Percentiles rank a stretch among this genome's conserved stretches.
Evolutionary conservation across 2,329 filamentous ascomycete species (phyloP).

Genomic region (Simplicillium aogashimaense): DNA sequence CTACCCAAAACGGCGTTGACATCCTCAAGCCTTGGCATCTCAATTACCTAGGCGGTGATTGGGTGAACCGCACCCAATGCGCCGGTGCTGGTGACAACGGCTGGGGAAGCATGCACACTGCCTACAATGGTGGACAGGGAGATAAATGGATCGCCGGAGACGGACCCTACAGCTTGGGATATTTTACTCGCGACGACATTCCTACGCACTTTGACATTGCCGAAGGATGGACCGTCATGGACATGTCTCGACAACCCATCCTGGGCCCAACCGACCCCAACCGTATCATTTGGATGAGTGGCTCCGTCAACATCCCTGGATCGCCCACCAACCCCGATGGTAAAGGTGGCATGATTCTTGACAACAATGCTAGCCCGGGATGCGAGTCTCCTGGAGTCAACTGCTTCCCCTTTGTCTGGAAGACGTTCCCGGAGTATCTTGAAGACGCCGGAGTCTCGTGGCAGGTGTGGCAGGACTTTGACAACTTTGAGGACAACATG

Average conservation of each 20-base stretch:
- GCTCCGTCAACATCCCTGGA: slow-evolving; percentile 38
- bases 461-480: slow-evolving; percentile 36
- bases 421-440: slow-evolving; percentile 36
- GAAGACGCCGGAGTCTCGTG: slow-evolving; percentile 36
- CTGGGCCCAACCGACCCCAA: slow-evolving; percentile 33
- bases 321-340: slow-evolving; percentile 14
- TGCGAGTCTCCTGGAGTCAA: slow-evolving; percentile 32
- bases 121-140: slow-evolving; percentile 38
- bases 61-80: slow-evolving; percentile 38
- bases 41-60: slow-evolving; percentile 37
- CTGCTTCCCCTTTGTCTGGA: slow-evolving; percentile 42
- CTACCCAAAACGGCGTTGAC: slow-evolving; percentile 29
- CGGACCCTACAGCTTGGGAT: slow-evolving; percentile 26
- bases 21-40: slow-evolving; percentile 39
- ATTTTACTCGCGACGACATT: slow-evolving; percentile 38
- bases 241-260: slow-evolving; percentile 7
- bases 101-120: slow-evolving; percentile 39
- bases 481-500: slow-evolving; percentile 44
- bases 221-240: slow-evolving; percentile 36
- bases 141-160: slow-evolving; percentile 32
- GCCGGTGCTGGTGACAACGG: slow-evolving; percentile 40
- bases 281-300: slow-evolving; percentile 23
- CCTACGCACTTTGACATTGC: slow-evolving; percentile 44
- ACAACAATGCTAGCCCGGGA: slow-evolving; percentile 26
- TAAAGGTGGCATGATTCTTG: slow-evolving; percentile 35